Evolutionary conservation across 164 flowering plant species (phyloP).

Genomic region (Stephania cephalantha): DNA sequence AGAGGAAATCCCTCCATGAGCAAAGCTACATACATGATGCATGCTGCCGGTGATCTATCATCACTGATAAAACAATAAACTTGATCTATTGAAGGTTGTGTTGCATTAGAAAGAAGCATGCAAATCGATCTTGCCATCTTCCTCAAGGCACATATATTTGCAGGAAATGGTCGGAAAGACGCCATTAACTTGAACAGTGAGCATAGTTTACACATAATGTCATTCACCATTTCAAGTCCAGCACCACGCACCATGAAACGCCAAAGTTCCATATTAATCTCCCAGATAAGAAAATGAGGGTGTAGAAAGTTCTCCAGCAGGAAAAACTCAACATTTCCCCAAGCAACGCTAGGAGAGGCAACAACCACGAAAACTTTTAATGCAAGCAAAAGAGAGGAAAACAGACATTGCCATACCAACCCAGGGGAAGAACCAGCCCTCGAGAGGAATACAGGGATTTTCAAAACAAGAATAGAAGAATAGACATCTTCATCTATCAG

Average conservation of each 20-base stretch:
- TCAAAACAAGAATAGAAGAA: slow-evolving; percentile 44
- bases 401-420: slow-evolving; percentile 52
- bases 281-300: slow-evolving; percentile 79
- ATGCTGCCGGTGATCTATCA: slow-evolving; percentile 33
- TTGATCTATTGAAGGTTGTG: slow-evolving; percentile 35
- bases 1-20: slow-evolving; percentile 83
- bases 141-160: slow-evolving; percentile 45
- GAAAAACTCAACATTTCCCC: slow-evolving; percentile 51
- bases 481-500: slow-evolving; percentile 59
- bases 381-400: slow-evolving; percentile 45
- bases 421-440: slow-evolving; percentile 34
- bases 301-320: slow-evolving; percentile 70
- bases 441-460: slow-evolving; percentile 35
- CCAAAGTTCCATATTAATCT: slow-evolving; percentile 75
- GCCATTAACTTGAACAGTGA: slow-evolving; percentile 38
- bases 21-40: slow-evolving; percentile 39
- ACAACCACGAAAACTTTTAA: slow-evolving; percentile 64
- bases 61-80: slow-evolving; percentile 36
- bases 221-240: slow-evolving; percentile 40
- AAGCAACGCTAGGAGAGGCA: slow-evolving; percentile 42
- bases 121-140: slow-evolving; percentile 67
- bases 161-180: slow-evolving; percentile 33
- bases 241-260: slow-evolving; percentile 70
- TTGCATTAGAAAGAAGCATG: slow-evolving; percentile 38
- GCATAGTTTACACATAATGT: slow-evolving; percentile 46